These are phyloP conservation scores for Coemansia sp. DNA, from an alignment of 192 early-diverging fungal genomes.

Conservation along the genomic window DNA sequence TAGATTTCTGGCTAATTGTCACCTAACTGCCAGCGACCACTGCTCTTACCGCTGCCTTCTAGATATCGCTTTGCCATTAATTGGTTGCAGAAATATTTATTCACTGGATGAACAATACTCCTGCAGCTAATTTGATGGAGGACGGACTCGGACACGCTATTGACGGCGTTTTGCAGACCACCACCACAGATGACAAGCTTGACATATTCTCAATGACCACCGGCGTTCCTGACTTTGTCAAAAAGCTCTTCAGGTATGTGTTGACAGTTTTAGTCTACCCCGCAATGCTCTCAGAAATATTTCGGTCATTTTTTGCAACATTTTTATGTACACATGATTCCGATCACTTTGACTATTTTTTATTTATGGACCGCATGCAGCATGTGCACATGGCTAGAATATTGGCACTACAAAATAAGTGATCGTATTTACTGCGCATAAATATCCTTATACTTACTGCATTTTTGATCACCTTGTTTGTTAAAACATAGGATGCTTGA, in stretches of 20 bases:
- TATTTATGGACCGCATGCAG: slow-evolving; percentile 7
- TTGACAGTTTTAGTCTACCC: not conserved
- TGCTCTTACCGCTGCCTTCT: too few species aligned
- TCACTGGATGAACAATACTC: slow-evolving; percentile 7
- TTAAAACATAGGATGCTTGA: slow-evolving; percentile 46
- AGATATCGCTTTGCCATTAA: too few species aligned
- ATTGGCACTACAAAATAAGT: too few species aligned
- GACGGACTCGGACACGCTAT: slow-evolving; percentile 29
- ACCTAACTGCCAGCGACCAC: too few species aligned
- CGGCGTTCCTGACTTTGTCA: slow-evolving; percentile 53
- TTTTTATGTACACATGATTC: slow-evolving; percentile 2
- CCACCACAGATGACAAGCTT: slow-evolving; percentile 39
- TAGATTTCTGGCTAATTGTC: too few species aligned
- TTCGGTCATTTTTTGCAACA: too few species aligned
- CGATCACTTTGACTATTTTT: not conserved
- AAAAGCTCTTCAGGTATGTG: slow-evolving; percentile 50
- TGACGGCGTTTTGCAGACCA: slow-evolving; percentile 36
- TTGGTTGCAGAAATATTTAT: too few species aligned
- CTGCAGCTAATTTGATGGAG: slow-evolving; percentile 31
- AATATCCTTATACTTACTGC: not conserved
- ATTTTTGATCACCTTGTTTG: not conserved
- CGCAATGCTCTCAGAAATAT: too few species aligned
- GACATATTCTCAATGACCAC: slow-evolving; percentile 52
- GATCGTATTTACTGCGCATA: slow-evolving; percentile 3
- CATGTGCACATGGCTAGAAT: not conserved